These are phyloP conservation scores for Irpex rosettiformis DNA, from an alignment of 1,284 basidiomycete species.

Conservation along the genomic window DNA sequence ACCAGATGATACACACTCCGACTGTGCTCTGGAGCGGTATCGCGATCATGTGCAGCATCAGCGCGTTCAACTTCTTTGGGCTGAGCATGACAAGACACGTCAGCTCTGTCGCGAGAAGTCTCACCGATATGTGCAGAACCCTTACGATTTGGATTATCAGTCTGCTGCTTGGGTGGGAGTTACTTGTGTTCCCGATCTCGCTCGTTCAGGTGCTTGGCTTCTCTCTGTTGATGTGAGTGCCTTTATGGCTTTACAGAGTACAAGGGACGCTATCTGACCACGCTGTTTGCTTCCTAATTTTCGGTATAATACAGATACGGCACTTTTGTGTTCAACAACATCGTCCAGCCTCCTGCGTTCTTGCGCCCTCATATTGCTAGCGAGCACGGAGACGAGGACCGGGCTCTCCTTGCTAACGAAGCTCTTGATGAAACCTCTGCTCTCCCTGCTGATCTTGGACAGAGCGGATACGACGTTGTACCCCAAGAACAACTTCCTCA, in stretches of 20 bases:
- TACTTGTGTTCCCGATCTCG: conserved; percentile 78
- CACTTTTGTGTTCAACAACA: conserved; percentile 74
- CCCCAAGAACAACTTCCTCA: conserved; percentile 31
- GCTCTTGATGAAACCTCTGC: conserved; percentile 69
- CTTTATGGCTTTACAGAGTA: neutral
- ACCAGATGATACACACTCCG: conserved; percentile 82
- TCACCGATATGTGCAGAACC: conserved; percentile 96
- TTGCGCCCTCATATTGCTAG: conserved; percentile 39
- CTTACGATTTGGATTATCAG: conserved; percentile 90
- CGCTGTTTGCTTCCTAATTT: conserved; percentile 4
- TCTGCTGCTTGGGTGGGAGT: conserved; percentile 90
- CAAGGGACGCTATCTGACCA: conserved; percentile 1
- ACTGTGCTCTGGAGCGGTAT: conserved; percentile 76
- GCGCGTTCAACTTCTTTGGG: conserved; percentile 97
- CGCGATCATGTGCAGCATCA: conserved; percentile 79
- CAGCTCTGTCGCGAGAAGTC: conserved; percentile 83
- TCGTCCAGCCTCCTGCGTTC: conserved; percentile 62
- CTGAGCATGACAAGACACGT: conserved; percentile 89
- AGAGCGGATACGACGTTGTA: conserved; percentile 68
- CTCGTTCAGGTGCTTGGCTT: conserved; percentile 90
- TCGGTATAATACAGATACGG: conserved; percentile 29
- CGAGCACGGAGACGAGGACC: conserved; percentile 40
- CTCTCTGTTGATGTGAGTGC: conserved; percentile 81
- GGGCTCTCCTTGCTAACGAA: conserved; percentile 37
- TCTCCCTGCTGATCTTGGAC: conserved; percentile 70